Conservation (phyloP, 306 rosid species). For the Quercus glauca region DNA sequence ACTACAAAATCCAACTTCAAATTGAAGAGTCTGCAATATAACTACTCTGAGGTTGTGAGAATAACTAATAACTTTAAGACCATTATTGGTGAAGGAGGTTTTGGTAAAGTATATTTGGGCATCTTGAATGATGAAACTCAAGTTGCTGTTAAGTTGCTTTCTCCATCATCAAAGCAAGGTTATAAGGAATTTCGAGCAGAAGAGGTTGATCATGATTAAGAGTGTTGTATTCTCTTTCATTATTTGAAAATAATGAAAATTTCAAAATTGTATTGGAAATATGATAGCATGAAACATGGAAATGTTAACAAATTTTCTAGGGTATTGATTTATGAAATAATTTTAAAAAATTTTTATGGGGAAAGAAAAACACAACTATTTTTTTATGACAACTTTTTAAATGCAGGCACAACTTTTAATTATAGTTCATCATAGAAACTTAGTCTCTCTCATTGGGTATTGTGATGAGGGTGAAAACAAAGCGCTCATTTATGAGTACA, state of each 20-base stretch:
- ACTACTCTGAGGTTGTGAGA: not conserved
- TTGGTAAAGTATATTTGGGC: constrained; percentile 41
- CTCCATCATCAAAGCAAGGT: constrained; percentile 33
- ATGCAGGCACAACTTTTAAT: no score
- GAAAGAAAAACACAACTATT: no score
- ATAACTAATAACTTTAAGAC: constrained; percentile 24
- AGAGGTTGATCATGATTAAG: constrained; percentile 1
- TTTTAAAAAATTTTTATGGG: no score
- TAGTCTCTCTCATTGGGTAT: no score
- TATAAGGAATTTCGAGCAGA: constrained; percentile 25
- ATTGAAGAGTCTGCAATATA: not conserved
- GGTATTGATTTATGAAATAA: no score
- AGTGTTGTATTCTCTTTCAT: not conserved
- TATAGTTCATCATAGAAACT: no score
- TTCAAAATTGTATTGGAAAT: no score
- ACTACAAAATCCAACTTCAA: not conserved
- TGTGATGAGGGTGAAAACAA: no score
- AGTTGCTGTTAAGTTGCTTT: constrained; percentile 32
- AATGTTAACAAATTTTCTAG: no score
- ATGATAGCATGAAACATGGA: no score
- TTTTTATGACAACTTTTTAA: no score
- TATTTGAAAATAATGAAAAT: not conserved
- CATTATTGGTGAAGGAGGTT: constrained; percentile 42
- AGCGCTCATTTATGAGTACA: no score
- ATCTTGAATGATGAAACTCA: constrained; percentile 6